Evolutionary conservation across 2,329 filamentous ascomycete species (phyloP), one percentile per base, ranked within the genome.

Genomic region (Stemphylium beticola): DNA sequence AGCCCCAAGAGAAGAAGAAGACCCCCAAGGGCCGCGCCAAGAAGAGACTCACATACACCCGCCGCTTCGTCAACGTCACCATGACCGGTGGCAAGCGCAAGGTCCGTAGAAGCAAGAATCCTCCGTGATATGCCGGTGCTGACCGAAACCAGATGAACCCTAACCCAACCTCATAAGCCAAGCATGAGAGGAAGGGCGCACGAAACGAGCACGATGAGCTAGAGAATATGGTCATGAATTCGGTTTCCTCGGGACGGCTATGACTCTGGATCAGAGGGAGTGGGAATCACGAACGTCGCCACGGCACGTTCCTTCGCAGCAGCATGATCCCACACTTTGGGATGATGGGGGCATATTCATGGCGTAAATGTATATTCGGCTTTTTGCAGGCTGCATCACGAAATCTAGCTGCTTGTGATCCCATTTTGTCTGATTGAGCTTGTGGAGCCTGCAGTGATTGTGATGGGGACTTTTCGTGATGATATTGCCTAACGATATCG

Each of bases 31-130:
- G 93, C 78, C 92, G 93, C 78, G 93, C 93, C 73, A 92, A 95
- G 84, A 98, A 98, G 92, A 88, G 93, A 77, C 88, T 96, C 79
- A 88, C 87, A 80, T 97, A 97, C 87, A 96, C 92, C 74, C 90
- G 93, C 80, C 92, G 93, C 76, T 98, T 98, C 85, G 93, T 98
- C 73, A 97, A 98, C 83, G 92, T 98, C 78, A 95, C 91, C 76
- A 86, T 96, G 82, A 96, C 93, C 68, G 93, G 92, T 81, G 93
- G 93, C 84, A 98, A 98, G 93, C 87, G 93, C 82, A 97, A 97
- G 92, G 92, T 95, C 81, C 77, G 83, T 67, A 44, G 68, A 72
- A 14, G 22, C 5, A 20, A 8, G 17, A 12, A 12, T n/a, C 7
- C 8, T 38, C 10, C n/a, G 15, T n/a, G 14, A 48, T 26, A 22